Evolutionary conservation across 2,329 filamentous ascomycete genomes (phyloP).

Genomic region (Laburnicola sp.): DNA sequence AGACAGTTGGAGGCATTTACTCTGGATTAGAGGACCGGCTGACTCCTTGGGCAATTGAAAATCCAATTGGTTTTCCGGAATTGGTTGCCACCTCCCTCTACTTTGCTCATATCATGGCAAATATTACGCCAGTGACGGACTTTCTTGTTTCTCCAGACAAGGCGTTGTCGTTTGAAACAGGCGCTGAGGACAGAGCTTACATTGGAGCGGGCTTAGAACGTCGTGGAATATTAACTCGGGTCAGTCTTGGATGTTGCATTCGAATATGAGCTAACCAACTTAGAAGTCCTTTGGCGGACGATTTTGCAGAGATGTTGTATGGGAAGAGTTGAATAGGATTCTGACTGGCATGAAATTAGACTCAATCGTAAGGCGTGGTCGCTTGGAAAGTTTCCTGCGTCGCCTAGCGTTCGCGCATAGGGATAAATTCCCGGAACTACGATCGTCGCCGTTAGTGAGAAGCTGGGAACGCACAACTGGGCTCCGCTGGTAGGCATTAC

Average conservation of each 20-base stretch:
- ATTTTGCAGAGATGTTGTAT: background rate
- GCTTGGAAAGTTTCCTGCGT: conserved; percentile 18
- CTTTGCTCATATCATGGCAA: background rate
- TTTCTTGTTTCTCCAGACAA: background rate
- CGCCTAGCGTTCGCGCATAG: conserved; percentile 15
- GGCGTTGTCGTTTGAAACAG: background rate
- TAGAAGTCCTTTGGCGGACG: background rate
- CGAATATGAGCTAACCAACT: background rate
- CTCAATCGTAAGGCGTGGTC: background rate
- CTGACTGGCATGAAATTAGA: background rate
- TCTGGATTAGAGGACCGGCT: background rate
- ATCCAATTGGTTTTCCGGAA: background rate
- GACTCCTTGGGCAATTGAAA: background rate
- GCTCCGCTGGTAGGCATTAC: conserved; percentile 13
- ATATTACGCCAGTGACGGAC: background rate
- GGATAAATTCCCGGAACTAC: conserved; percentile 23
- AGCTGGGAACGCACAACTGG: conserved; percentile 25
- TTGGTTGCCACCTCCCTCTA: background rate
- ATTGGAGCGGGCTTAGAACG: background rate
- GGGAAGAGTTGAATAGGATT: conserved; percentile 5
- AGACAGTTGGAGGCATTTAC: background rate
- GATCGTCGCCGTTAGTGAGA: conserved; percentile 14
- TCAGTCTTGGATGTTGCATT: background rate
- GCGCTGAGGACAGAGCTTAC: background rate
- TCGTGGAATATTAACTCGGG: background rate